phyloP scores from a whole-genome alignment of 1,284 basidiomycete species.

The Cryptococcus wingfieldii region DNA sequence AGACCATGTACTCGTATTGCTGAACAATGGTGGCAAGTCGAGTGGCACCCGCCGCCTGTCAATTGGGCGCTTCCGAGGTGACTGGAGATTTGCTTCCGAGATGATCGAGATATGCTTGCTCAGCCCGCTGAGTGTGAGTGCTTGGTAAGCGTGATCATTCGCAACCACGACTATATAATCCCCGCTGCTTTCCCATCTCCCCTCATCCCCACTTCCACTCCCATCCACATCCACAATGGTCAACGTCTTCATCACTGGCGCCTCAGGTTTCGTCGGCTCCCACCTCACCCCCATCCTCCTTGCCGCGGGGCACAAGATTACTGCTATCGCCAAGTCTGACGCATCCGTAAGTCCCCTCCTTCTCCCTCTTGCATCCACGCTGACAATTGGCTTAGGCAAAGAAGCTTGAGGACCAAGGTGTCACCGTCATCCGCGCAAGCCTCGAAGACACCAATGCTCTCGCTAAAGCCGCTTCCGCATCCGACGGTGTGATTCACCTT shows the following conservation, averaged over 20 bases:
- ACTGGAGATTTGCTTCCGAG: too few species aligned
- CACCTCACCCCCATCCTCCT: slow-evolving; percentile 22
- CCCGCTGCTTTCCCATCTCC: too few species aligned
- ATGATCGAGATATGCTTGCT: too few species aligned
- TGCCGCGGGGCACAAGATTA: slow-evolving; percentile 23
- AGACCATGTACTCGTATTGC: too few species aligned
- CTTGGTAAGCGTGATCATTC: too few species aligned
- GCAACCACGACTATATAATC: too few species aligned
- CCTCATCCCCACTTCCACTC: too few species aligned
- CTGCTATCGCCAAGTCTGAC: slow-evolving; percentile 27
- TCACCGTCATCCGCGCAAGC: slow-evolving; percentile 14
- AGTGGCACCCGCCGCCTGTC: too few species aligned
- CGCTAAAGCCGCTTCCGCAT: slow-evolving; percentile 12
- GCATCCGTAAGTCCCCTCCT: slow-evolving; percentile 9
- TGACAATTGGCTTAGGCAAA: slow-evolving; percentile 1
- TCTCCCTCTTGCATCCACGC: not conserved
- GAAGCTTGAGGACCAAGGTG: slow-evolving; percentile 18
- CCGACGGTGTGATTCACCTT: slow-evolving; percentile 35
- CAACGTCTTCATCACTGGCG: slow-evolving; percentile 17
- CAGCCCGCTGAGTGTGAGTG: too few species aligned
- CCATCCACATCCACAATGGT: not conserved
- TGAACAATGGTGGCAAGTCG: too few species aligned
- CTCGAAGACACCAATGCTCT: slow-evolving; percentile 25
- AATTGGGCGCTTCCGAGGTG: too few species aligned
- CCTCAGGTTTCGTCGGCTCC: slow-evolving; percentile 27